These are phyloP conservation scores for Effrenium voratum DNA, from an alignment of 73 alveolate genomes.

Conservation along the genomic window DNA sequence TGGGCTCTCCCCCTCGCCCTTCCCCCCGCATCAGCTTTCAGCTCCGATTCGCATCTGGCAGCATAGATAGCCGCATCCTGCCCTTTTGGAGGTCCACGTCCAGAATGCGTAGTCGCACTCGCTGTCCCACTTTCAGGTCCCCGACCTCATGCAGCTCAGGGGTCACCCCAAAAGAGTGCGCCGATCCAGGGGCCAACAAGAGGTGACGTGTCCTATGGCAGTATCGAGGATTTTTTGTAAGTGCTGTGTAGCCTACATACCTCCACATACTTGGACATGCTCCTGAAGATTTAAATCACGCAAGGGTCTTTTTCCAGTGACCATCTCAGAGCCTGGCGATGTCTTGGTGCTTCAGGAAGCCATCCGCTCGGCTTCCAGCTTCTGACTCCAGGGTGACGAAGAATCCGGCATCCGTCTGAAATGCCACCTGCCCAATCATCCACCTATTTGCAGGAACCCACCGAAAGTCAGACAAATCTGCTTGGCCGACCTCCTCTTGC, in stretches of 20 bases:
- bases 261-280: background rate
- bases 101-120: constrained; percentile 18
- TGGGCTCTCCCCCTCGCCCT: no score
- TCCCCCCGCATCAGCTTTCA: background rate
- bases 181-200: no score
- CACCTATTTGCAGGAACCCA: background rate
- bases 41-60: background rate
- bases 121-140: background rate
- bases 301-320: background rate
- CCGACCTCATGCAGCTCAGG: constrained; percentile 5
- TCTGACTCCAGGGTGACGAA: background rate
- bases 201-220: background rate
- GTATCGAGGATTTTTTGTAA: background rate
- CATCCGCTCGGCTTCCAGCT: constrained; percentile 7
- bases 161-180: no score
- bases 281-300: background rate
- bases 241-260: background rate
- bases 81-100: background rate
- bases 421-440: background rate
- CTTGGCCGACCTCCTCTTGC: background rate
- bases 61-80: background rate
- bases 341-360: background rate
- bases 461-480: background rate
- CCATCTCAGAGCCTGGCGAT: background rate
- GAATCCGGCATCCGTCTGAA: background rate